Base-by-base conservation (phyloP, 768 basidiomycete species). In the Pisolithus albus region DNA sequence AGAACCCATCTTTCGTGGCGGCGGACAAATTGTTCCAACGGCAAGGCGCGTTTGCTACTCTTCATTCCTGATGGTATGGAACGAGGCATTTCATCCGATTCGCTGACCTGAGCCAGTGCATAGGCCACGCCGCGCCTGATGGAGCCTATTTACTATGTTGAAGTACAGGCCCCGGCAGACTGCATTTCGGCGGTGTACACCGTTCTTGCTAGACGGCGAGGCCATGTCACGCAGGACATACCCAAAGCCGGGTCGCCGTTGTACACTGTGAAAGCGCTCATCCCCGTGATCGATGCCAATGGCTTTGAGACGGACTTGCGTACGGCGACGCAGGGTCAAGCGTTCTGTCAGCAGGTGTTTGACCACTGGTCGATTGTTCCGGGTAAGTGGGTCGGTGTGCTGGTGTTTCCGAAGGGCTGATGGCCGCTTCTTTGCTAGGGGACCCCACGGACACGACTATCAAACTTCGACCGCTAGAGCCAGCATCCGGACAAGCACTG, bases 301-400 rank as follows among this genome's bases (percentile, higher is more conserved):
- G 96, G 96, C 0, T 99, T 99, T 68, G 96, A 99, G 75, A 96
- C 94, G 4, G 96, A 99, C 72, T 71, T 99, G 65, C 76, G 96
- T 61, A 98, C 94, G 45, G 92, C 96, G 44, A 99, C 96, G 23
- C 92, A 96, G 70, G 96, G 96, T 24, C 96, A 98, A 69, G 96
- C 96, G n/a, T 98, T 97, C 75, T 96, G 93, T 63, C 74, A 92
- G 61, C 94, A 97, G 68, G 83, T 91, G 56, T 99, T 98, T 69
- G 95, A 98, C 68, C 96, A 99, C 62, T 99, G 96, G 96, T 87
- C 88, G 15, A 89, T 95, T 62, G 95, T 98, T n/a, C 95, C 95
- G 60, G 91, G 90, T 88, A 64, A 57, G 82, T 72, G 46, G 52
- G 2, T 13, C n/a, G 8, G 40, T 40, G 24, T 36, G 34, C 36